Evolutionary conservation across 1,284 basidiomycete genomes (phyloP), one percentile per base, ranked within the genome.

Genomic region (Vanrija humicola): DNA sequence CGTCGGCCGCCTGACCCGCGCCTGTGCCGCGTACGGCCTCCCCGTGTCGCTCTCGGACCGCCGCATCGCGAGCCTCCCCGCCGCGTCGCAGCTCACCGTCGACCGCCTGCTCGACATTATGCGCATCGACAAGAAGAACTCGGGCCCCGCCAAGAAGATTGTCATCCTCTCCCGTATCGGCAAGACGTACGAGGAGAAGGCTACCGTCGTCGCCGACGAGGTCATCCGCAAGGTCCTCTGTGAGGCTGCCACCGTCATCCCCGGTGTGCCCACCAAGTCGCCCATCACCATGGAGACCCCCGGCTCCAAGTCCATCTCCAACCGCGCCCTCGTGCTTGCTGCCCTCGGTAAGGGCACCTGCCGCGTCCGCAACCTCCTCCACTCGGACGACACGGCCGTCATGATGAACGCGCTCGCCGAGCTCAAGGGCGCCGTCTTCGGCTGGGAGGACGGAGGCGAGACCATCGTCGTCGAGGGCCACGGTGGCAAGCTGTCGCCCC

Each of bases 51-150:
- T 95, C 46, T 76, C 82, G 6, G 90, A 96, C 68, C 83, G 90
- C 23, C 80, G 85, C 55, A 85, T 93, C 59, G 79, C 86, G 2
- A 83, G 80, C 43, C 80, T 91, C 3, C 86, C 88, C 3, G 82
- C 86, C 0, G 82, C 88, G 0, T 83, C 82, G 47, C 78, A 83
- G 51, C 83, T 98, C 56, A 86, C 86, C 15, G 86, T 93, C 50
- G 86, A 90, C 57, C 82, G 85, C 19, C 81, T 99, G 15, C 82
- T 98, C 45, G 92, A 98, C 75, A 89, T 97, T 71, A 85, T 85
- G 83, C 83, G 83, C 61, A 86, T 98, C 59, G 95, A 99, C 83
- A 98, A 99, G 82, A 98, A 99, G 83, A 98, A 98, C 75, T 87
- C 86, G 55, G 95, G 53, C 69, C 83, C 54, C 42, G 84, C 87